A percentile compares a stretch with the other conserved stretches of the same genome.
These are phyloP conservation scores for Inga leiocalycina DNA, from an alignment of 306 rosid genomes.

Conservation along the genomic window DNA sequence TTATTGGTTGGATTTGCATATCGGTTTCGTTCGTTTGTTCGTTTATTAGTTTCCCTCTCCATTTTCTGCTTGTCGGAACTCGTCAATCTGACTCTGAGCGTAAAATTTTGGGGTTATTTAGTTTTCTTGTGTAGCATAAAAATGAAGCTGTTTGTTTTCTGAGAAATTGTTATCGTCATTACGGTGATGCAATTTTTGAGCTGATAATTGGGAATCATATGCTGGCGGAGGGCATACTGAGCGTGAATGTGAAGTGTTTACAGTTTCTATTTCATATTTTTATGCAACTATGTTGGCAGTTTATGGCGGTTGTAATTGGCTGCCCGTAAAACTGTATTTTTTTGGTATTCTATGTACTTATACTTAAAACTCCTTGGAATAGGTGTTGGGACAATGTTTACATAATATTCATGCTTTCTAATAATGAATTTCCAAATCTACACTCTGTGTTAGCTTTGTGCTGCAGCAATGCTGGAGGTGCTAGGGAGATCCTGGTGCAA, in stretches of 20 bases:
- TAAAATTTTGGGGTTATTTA: not conserved
- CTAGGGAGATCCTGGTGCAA: too few species aligned
- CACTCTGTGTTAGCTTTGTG: slow-evolving; percentile 58
- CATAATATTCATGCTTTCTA: not conserved
- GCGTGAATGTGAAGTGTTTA: not conserved
- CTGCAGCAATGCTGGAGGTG: slow-evolving; percentile 50
- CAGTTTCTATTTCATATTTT: not conserved
- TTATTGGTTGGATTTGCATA: not conserved
- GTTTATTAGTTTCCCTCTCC: too few species aligned
- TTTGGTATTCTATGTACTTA: not conserved
- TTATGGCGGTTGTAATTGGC: not conserved
- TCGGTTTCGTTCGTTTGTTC: not conserved
- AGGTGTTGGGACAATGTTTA: not conserved
- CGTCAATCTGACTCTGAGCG: not conserved
- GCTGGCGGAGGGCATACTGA: not conserved
- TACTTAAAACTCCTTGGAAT: not conserved
- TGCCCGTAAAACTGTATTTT: not conserved
- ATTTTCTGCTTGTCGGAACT: not conserved
- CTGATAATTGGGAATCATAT: not conserved
- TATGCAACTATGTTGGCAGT: not conserved
- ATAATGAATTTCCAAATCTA: slow-evolving; percentile 24
- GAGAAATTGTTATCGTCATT: not conserved
- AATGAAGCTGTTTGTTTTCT: not conserved
- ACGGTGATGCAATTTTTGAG: not conserved
- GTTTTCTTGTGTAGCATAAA: not conserved